Percentiles rank a stretch among this genome's conserved stretches.
These are phyloP conservation scores for Pseudotsuga menziesii DNA, from an alignment of 75 land plant species.

Conservation along the genomic window DNA sequence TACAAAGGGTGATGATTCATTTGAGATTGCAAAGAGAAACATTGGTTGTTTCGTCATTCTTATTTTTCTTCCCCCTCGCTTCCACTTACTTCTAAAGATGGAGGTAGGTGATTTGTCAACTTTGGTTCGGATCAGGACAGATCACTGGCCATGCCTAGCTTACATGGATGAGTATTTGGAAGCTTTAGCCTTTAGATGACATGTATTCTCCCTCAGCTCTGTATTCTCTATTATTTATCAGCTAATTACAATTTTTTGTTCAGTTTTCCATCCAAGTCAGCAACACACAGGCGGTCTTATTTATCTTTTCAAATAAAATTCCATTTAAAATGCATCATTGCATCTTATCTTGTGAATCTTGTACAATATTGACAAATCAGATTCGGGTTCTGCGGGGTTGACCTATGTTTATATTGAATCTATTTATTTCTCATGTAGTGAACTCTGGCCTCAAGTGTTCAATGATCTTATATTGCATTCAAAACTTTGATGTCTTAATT, in stretches of 20 bases:
- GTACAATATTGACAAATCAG: neutral
- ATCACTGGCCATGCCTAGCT: conserved; percentile 98
- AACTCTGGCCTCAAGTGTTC: neutral
- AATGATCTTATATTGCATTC: neutral
- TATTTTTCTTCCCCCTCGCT: conserved; percentile 89
- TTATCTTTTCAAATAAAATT: neutral
- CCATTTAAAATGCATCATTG: neutral
- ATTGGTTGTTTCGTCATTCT: conserved; percentile 62
- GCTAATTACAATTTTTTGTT: neutral
- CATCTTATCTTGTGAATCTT: neutral
- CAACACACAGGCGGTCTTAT: neutral
- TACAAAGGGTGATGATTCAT: conserved; percentile 14
- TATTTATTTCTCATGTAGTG: neutral
- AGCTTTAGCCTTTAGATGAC: conserved; percentile 51
- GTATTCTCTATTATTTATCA: neutral
- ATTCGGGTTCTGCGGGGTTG: too few species aligned
- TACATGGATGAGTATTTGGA: conserved; percentile 94
- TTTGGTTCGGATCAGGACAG: conserved; percentile 86
- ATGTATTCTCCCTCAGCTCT: neutral
- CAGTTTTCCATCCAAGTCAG: neutral
- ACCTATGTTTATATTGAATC: neutral
- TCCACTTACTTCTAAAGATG: conserved; percentile 84
- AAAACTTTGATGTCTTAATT: neutral
- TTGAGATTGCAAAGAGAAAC: conserved; percentile 16
- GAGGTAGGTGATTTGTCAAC: conserved; percentile 83